Conservation (phyloP, 495 filamentous ascomycete genomes). For the Cercophora samala region DNA sequence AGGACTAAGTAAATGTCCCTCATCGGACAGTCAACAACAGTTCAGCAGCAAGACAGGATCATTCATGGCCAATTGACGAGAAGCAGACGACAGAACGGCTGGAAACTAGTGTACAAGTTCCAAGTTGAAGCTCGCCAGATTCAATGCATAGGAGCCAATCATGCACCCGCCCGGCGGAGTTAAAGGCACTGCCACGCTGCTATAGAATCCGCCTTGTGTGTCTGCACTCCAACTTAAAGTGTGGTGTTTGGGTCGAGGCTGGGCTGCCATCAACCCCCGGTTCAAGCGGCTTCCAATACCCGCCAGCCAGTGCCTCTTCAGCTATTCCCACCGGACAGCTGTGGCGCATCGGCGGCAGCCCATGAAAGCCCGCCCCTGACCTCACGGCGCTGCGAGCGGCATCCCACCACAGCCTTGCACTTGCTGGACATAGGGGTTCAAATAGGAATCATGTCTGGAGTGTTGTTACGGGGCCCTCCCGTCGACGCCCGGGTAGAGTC, state of each 20-base stretch:
- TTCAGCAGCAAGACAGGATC: background rate
- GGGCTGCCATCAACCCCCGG: background rate
- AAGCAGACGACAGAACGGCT: background rate
- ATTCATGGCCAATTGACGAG: background rate
- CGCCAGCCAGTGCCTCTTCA: background rate
- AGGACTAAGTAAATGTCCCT: background rate
- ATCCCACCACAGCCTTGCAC: background rate
- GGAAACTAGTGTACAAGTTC: background rate
- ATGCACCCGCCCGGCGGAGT: constrained; percentile 4
- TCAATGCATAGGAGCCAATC: background rate
- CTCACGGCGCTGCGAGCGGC: background rate
- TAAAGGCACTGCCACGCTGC: background rate
- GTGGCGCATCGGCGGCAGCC: constrained; percentile 1
- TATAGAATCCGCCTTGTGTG: background rate
- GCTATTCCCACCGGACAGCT: background rate
- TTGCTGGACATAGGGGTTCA: background rate
- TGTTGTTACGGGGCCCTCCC: background rate
- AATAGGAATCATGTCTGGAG: background rate
- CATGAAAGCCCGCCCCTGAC: background rate
- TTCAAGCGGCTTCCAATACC: background rate
- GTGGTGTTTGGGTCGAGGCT: background rate
- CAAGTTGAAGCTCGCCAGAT: background rate
- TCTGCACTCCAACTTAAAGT: background rate
- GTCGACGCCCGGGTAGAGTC: background rate
- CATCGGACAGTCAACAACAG: background rate